phyloP scores from a whole-genome alignment of 176 grass and related monocot genomes.

The Sorghum bicolor region DNA sequence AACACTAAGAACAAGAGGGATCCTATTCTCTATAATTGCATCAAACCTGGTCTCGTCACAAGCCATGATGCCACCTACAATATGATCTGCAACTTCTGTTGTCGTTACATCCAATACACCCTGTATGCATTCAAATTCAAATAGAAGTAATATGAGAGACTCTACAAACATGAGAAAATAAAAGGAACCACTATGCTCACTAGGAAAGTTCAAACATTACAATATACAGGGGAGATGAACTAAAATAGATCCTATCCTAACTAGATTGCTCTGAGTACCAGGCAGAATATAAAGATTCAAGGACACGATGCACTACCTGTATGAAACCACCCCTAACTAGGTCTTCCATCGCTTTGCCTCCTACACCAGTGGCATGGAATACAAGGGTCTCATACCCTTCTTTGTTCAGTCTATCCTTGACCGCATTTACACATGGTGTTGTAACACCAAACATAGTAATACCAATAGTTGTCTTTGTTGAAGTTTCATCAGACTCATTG shows the following conservation, averaged over 20 bases:
- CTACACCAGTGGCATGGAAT: slow-evolving; percentile 94
- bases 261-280: neutral
- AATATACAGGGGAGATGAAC: neutral
- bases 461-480: slow-evolving; percentile 61
- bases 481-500: slow-evolving; percentile 49
- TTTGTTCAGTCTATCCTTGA: slow-evolving; percentile 67
- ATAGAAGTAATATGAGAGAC: slow-evolving; percentile 30
- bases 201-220: slow-evolving; percentile 17
- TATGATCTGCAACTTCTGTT: slow-evolving; percentile 90
- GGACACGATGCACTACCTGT: slow-evolving; percentile 48
- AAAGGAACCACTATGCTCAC: neutral
- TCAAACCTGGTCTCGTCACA: slow-evolving; percentile 82
- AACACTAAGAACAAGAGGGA: slow-evolving; percentile 89
- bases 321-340: slow-evolving; percentile 73
- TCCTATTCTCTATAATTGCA: slow-evolving; percentile 65
- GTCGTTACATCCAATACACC: slow-evolving; percentile 93
- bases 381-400: slow-evolving; percentile 90
- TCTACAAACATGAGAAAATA: neutral
- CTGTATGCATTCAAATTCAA: slow-evolving; percentile 48
- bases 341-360: slow-evolving; percentile 97
- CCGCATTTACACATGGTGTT: slow-evolving; percentile 73
- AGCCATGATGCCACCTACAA: slow-evolving; percentile 91
- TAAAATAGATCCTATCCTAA: neutral
- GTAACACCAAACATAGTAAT: slow-evolving; percentile 97
- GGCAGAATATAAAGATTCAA: slow-evolving; percentile 10